Evolutionary conservation across 257 asterid species (phyloP).

Genomic region (Ocimum tenuiflorum): DNA sequence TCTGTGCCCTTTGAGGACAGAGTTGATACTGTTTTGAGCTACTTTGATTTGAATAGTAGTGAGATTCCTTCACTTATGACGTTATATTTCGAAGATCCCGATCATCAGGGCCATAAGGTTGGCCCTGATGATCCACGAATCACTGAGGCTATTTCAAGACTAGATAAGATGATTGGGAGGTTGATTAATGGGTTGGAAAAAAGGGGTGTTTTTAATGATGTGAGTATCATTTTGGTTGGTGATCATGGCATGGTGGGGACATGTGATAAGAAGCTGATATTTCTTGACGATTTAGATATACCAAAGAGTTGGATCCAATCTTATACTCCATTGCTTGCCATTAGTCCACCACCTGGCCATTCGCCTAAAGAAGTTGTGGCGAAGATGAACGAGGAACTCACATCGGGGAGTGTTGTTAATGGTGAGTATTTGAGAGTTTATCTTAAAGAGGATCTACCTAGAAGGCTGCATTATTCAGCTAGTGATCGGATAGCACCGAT

Average conservation of each 20-base stretch:
- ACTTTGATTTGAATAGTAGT: slow-evolving; percentile 47
- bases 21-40: slow-evolving; percentile 54
- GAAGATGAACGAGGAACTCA: slow-evolving; percentile 50
- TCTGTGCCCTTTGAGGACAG: slow-evolving; percentile 55
- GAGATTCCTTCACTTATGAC: slow-evolving; percentile 65
- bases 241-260: slow-evolving; percentile 88
- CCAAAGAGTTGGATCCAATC: slow-evolving; percentile 57
- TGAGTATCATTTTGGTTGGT: slow-evolving; percentile 51
- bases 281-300: slow-evolving; percentile 51
- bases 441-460: slow-evolving; percentile 65
- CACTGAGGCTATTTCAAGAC: slow-evolving; percentile 44
- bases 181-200: slow-evolving; percentile 56
- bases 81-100: slow-evolving; percentile 68
- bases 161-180: slow-evolving; percentile 57
- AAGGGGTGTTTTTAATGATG: slow-evolving; percentile 61
- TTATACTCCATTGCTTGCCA: slow-evolving; percentile 59
- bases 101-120: slow-evolving; percentile 63
- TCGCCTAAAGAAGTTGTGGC: slow-evolving; percentile 42
- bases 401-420: slow-evolving; percentile 46
- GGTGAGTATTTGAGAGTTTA: slow-evolving; percentile 57
- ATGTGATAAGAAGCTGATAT: slow-evolving; percentile 57
- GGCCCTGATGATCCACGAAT: slow-evolving; percentile 67
- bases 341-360: slow-evolving; percentile 38
- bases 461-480: slow-evolving; percentile 53
- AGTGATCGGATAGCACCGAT: slow-evolving; percentile 58